phyloP scores from a whole-genome alignment of 805 yeast species.

The Candida suzukii region DNA sequence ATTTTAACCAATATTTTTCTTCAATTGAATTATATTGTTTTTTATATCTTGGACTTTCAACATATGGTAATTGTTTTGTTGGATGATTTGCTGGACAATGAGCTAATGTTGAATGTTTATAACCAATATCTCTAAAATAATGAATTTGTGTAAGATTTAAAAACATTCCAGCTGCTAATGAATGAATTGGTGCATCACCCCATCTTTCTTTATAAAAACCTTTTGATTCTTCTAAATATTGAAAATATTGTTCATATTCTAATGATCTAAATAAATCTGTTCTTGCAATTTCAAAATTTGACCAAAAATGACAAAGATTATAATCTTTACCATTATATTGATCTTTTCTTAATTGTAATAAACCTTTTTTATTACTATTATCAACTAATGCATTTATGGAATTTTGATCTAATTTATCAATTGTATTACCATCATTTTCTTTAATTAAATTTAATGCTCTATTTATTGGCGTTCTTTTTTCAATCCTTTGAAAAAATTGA shows the following conservation, averaged over 20 bases:
- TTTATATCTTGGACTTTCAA: conserved; percentile 26
- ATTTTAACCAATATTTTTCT: conserved; percentile 29
- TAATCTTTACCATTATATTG: conserved; percentile 60
- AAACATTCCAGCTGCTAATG: conserved; percentile 76
- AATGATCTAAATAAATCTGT: conserved; percentile 66
- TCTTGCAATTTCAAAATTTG: conserved; percentile 87
- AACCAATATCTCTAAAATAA: conserved; percentile 90
- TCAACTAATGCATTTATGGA: conserved; percentile 31
- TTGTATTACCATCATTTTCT: conserved; percentile 3
- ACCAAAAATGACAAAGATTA: conserved; percentile 85
- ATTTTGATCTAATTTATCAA: conserved; percentile 19
- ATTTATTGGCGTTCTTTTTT: conserved; percentile 18
- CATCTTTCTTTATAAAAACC: conserved; percentile 91
- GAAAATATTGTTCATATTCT: conserved; percentile 60
- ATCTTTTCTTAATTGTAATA: conserved; percentile 38
- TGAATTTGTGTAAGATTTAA: conserved; percentile 67
- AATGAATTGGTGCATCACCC: conserved; percentile 97
- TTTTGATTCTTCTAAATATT: conserved; percentile 59
- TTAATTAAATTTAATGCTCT: conserved; percentile 12
- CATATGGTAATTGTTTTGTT: conserved; percentile 40
- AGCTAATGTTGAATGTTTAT: conserved; percentile 68
- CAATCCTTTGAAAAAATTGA: conserved; percentile 20
- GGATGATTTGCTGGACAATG: conserved; percentile 79
- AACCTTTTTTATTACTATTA: conserved; percentile 27
- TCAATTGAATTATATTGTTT: conserved; percentile 24